Evolutionary conservation across 768 basidiomycete genomes (phyloP), one percentile per base, ranked within the genome.

Genomic region (Suillus subluteus): DNA sequence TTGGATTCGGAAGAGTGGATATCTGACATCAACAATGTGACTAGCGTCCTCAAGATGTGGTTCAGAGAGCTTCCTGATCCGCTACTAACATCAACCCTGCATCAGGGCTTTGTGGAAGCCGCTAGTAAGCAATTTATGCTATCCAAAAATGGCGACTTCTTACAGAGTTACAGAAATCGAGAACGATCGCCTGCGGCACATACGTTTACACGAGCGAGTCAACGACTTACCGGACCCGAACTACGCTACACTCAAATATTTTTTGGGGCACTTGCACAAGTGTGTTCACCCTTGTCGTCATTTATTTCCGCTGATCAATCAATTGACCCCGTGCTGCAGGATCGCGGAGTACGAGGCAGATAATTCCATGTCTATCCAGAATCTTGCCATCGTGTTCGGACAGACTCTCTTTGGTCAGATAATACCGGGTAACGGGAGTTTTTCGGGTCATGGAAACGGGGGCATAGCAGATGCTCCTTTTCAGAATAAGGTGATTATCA

Each of bases 191-290:
- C 81, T 99, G 70, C 87, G 97, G 66, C 97, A 99, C 73, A 99
- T 99, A 69, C 88, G 96, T 61, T 81, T 99, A 62, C 98, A 99
- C 73, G 98, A 99, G 75, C 89, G 96, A 56, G 96, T 99, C 56
- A 99, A 99, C 73, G 97, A 98, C 70, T 84, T 99, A 63, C 97
- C 98, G 15, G 98, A 99, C 79, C 87, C 98, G n/a, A 98, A 99
- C 78, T 99, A 99, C 73, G 94, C 98, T 2, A 97, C 97, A 1
- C 83, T 99, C 62, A 98, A 99, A 76, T 98, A 86, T 77, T 92
- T 99, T 78, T 84, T 99, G 83, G 95, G 94, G 15, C 98, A 99
- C 80, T 82, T 99, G 68, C 86, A 98, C 79, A 88, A 86, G 96
- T 97, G 70, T 65, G 87, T 63, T 37, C 15, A 56, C 44, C 35